A percentile compares a stretch with the other conserved stretches of the same genome.
Conservation (phyloP, 805 yeast species). For the Deakozyma indianensis region DNA sequence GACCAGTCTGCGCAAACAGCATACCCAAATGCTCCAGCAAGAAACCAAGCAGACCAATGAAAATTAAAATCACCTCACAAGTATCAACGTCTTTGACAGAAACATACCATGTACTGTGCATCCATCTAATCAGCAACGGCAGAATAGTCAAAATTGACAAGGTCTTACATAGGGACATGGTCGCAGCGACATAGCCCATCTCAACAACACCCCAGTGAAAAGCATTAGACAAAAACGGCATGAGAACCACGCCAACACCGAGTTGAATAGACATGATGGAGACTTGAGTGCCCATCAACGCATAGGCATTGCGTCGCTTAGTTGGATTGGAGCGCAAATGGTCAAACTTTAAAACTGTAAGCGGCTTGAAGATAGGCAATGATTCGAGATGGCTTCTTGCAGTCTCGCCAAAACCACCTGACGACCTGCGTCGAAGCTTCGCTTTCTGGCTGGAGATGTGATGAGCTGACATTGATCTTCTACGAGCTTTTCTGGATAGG, state of each 20-base stretch:
- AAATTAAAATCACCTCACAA: constrained; percentile 10
- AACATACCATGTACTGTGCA: constrained; percentile 5
- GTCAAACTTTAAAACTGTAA: constrained; percentile 10
- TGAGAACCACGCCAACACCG: constrained; percentile 15
- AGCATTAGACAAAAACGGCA: constrained; percentile 1
- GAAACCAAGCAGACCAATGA: constrained; percentile 9
- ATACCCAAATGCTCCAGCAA: constrained; percentile 8
- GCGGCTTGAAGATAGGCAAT: constrained; percentile 15
- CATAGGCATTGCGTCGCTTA: constrained; percentile 5
- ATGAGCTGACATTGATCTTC: constrained; percentile 9
- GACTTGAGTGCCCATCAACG: constrained; percentile 9
- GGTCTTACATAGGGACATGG: constrained; percentile 15
- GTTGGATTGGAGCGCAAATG: constrained; percentile 5
- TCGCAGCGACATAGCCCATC: constrained; percentile 18
- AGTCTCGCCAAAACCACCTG: neutral
- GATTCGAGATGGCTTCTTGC: constrained; percentile 2
- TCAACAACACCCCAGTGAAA: constrained; percentile 20
- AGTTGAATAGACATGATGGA: constrained; percentile 11
- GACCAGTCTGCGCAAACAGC: constrained; percentile 11
- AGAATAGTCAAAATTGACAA: constrained; percentile 12
- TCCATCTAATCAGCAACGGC: constrained; percentile 10
- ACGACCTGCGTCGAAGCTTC: neutral
- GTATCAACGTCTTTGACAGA: constrained; percentile 8
- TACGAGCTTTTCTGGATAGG: constrained; percentile 9
- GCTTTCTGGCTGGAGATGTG: constrained; percentile 1